Conservation (phyloP, 768 basidiomycete species). For the Polyporus arcularius region DNA sequence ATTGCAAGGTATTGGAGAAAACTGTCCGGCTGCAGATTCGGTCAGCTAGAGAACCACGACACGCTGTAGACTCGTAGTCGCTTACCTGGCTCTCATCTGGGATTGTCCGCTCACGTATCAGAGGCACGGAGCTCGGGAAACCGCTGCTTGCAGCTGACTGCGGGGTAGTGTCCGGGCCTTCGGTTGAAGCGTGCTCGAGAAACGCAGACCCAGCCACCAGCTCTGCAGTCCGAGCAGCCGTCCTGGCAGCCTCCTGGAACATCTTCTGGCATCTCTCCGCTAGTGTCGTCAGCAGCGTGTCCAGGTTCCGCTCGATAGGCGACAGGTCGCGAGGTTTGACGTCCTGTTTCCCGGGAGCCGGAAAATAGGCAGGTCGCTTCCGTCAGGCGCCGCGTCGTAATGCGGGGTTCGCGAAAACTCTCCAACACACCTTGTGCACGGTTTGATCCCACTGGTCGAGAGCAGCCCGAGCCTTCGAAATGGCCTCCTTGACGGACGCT, state of each 20-base stretch:
- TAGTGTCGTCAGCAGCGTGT: constrained; percentile 62
- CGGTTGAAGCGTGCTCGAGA: background rate
- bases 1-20: constrained; percentile 56
- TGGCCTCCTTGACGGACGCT: constrained; percentile 12
- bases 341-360: constrained; percentile 36
- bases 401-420: constrained; percentile 4
- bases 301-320: constrained; percentile 68
- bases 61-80: constrained; percentile 26
- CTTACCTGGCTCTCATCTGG: constrained; percentile 50
- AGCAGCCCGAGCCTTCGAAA: constrained; percentile 13
- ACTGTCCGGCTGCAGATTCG: constrained; percentile 21
- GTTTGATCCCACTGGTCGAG: constrained; percentile 27
- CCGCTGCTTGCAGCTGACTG: background rate
- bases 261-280: constrained; percentile 59
- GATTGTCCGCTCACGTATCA: constrained; percentile 58
- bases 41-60: constrained; percentile 11
- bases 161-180: constrained; percentile 3
- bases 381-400: background rate
- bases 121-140: constrained; percentile 11
- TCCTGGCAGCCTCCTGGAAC: constrained; percentile 63
- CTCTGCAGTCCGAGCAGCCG: constrained; percentile 60
- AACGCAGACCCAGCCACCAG: constrained; percentile 12
- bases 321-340: constrained; percentile 51
- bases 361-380: background rate
- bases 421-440: constrained; percentile 27